Conservation (phyloP, 2,329 filamentous ascomycete genomes). For the Fusarium guadeloupense region DNA sequence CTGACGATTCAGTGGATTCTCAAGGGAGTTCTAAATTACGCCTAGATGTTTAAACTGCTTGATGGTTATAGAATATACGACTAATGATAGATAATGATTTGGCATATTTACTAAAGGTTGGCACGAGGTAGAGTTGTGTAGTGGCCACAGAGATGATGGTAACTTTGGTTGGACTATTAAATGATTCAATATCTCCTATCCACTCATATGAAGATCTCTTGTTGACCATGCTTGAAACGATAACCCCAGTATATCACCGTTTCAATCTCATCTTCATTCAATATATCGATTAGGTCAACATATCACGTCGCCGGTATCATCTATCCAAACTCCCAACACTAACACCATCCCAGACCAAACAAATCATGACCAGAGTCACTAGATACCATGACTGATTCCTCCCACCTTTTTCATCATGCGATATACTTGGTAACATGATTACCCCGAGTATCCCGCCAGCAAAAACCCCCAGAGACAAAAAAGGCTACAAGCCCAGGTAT, state of each 20-base stretch:
- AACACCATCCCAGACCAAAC: conserved; percentile 12
- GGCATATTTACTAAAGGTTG: background rate
- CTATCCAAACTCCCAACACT: conserved; percentile 35
- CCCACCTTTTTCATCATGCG: conserved; percentile 9
- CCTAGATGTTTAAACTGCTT: conserved; percentile 7
- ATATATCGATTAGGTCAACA: conserved; percentile 30
- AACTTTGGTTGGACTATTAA: no score
- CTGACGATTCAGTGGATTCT: conserved; percentile 67
- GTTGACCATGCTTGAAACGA: no score
- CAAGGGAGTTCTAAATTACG: conserved; percentile 61
- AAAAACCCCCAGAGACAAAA: conserved; percentile 4
- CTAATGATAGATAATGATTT: conserved; percentile 29
- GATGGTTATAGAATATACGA: conserved; percentile 10
- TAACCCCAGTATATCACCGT: background rate
- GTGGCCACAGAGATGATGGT: no score
- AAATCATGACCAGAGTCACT: conserved; percentile 5
- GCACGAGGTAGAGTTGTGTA: no score
- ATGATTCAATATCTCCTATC: no score
- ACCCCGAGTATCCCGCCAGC: conserved; percentile 6
- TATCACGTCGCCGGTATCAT: conserved; percentile 42
- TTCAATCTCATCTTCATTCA: conserved; percentile 18
- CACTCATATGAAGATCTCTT: no score
- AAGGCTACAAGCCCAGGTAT: conserved; percentile 21
- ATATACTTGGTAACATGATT: background rate
- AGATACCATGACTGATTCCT: conserved; percentile 17